phyloP scores from a whole-genome alignment of 1,284 basidiomycete species.

The Leccinum insolens region DNA sequence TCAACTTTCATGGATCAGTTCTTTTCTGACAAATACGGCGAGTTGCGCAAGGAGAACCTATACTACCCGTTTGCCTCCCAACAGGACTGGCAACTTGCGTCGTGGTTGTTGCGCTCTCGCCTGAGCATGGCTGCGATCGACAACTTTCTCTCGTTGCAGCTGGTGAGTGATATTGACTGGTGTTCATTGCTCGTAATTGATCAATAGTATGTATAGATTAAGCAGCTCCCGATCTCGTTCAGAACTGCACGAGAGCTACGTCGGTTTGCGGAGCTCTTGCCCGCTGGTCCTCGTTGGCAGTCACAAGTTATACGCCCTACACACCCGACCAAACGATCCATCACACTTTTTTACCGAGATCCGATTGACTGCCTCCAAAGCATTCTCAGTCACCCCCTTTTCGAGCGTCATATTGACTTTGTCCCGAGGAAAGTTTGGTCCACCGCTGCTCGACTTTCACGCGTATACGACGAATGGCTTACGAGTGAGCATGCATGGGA shows the following conservation, averaged over 20 bases:
- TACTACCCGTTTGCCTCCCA: too few species aligned
- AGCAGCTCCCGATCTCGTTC: neutral
- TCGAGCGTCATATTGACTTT: too few species aligned
- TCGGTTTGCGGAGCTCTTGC: neutral
- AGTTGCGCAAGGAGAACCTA: too few species aligned
- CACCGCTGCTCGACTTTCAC: too few species aligned
- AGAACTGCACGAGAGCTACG: neutral
- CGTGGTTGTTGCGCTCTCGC: too few species aligned
- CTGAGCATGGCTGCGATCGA: neutral
- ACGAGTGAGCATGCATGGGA: neutral
- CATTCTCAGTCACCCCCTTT: too few species aligned
- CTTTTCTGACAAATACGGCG: too few species aligned
- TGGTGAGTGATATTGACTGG: neutral
- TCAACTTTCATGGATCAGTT: slow-evolving; percentile 8
- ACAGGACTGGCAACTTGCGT: too few species aligned
- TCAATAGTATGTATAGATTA: neutral
- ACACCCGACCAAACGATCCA: neutral
- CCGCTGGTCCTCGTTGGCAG: neutral
- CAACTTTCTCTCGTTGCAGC: neutral
- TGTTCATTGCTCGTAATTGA: neutral
- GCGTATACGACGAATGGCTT: too few species aligned
- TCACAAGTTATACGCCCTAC: neutral
- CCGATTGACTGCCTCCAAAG: too few species aligned
- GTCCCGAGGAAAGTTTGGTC: too few species aligned
- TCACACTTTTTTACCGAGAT: neutral